Percentiles rank a stretch among this genome's conserved stretches.
Evolutionary conservation across 2,329 filamentous ascomycete genomes (phyloP).

Genomic region (Diaporthe sp.): DNA sequence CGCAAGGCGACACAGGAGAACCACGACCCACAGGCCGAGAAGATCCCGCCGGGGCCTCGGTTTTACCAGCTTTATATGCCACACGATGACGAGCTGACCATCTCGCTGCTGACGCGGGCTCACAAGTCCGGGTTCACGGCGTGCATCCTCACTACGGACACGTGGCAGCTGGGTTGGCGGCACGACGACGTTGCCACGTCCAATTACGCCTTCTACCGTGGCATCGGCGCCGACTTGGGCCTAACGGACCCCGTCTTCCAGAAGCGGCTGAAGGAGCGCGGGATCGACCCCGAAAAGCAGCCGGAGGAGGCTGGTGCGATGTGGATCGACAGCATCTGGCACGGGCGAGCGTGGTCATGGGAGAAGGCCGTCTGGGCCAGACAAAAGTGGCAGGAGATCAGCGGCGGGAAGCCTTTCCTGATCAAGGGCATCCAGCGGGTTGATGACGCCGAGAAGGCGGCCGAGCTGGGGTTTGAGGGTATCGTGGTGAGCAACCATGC

Average conservation of each 20-base stretch:
- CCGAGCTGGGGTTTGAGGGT: slow-evolving; percentile 70
- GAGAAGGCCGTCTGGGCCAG: slow-evolving; percentile 73
- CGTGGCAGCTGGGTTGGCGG: slow-evolving; percentile 74
- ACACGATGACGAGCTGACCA: slow-evolving; percentile 71
- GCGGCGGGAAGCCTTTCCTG: slow-evolving; percentile 69
- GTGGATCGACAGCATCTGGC: slow-evolving; percentile 76
- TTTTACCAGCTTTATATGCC: slow-evolving; percentile 77
- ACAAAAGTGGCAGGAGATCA: slow-evolving; percentile 70
- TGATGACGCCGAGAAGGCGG: slow-evolving; percentile 67
- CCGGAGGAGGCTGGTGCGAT: slow-evolving; percentile 68
- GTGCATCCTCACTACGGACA: slow-evolving; percentile 73
- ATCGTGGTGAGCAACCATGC: slow-evolving; percentile 73
- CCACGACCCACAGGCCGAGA: slow-evolving; percentile 9
- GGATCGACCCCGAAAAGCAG: slow-evolving; percentile 66
- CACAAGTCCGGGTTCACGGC: slow-evolving; percentile 67
- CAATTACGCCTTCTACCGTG: slow-evolving; percentile 75
- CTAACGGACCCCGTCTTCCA: slow-evolving; percentile 72
- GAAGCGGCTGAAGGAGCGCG: slow-evolving; percentile 61
- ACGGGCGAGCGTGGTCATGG: slow-evolving; percentile 73
- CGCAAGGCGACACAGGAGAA: slow-evolving; percentile 41
- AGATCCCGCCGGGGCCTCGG: slow-evolving; percentile 52
- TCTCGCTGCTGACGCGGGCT: slow-evolving; percentile 69
- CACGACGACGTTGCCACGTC: slow-evolving; percentile 68
- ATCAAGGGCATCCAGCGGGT: slow-evolving; percentile 75
- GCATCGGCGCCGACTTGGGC: slow-evolving; percentile 70